Evolutionary conservation across 164 flowering plant genomes (phyloP).

Genomic region (Houttuynia cordata): DNA sequence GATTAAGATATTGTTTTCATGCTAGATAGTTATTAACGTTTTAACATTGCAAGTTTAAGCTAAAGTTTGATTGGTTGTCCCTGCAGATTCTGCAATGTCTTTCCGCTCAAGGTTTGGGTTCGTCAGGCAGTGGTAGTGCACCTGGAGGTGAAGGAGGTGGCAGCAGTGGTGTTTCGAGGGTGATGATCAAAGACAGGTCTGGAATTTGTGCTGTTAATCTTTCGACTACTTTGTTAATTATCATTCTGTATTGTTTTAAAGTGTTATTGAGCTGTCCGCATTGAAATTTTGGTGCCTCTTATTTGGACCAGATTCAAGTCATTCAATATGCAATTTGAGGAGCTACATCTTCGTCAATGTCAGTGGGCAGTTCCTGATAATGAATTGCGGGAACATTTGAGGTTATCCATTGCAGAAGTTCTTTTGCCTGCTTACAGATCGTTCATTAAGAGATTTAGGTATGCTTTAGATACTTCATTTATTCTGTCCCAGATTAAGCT

Average conservation of each 20-base stretch:
- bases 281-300: not conserved
- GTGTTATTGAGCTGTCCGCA: too few species aligned
- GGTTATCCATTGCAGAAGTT: constrained; percentile 94
- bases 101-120: constrained; percentile 53
- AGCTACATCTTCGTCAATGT: too few species aligned
- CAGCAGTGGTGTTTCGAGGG: constrained; percentile 61
- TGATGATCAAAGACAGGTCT: constrained; percentile 68
- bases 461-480: constrained; percentile 4
- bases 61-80: too few species aligned
- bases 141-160: constrained; percentile 29
- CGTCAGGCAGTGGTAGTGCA: constrained; percentile 47
- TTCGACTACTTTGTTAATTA: too few species aligned
- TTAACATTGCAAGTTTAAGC: too few species aligned
- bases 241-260: too few species aligned
- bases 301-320: constrained; percentile 43
- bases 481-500: too few species aligned
- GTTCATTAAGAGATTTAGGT: constrained; percentile 82
- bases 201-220: too few species aligned
- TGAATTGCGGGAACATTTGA: constrained; percentile 81
- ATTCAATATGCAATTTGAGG: too few species aligned
- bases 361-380: constrained; percentile 94
- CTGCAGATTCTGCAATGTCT: constrained; percentile 76
- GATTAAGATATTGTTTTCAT: too few species aligned
- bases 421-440: constrained; percentile 91
- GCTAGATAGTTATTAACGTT: too few species aligned